These are phyloP conservation scores for Diaporthe ilicicola DNA, from an alignment of 2,329 filamentous ascomycete species.

Conservation along the genomic window DNA sequence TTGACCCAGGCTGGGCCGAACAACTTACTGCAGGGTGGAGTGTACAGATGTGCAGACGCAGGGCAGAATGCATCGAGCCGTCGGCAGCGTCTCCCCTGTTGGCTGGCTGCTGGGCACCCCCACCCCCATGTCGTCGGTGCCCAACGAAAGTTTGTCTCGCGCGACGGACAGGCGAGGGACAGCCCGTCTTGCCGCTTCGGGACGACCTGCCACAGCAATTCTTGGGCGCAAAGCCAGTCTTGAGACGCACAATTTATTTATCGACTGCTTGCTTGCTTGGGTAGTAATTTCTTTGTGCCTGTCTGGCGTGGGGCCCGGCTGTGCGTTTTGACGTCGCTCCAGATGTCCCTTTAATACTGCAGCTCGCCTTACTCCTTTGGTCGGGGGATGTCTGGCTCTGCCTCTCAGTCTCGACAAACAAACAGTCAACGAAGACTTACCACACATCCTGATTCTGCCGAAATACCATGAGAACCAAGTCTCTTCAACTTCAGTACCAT, in stretches of 20 bases:
- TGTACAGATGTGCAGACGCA: slow-evolving; percentile 1
- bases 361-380: slow-evolving; percentile 23
- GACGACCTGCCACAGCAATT: slow-evolving; percentile 16
- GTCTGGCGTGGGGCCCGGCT: slow-evolving; percentile 8
- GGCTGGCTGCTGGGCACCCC: slow-evolving; percentile 25
- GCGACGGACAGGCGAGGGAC: slow-evolving; percentile 16
- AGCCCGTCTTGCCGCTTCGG: slow-evolving; percentile 21
- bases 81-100: slow-evolving; percentile 33
- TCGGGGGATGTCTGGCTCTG: background rate
- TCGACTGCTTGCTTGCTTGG: slow-evolving; percentile 14
- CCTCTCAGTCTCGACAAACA: slow-evolving; percentile 13
- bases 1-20: background rate
- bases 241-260: slow-evolving; percentile 18
- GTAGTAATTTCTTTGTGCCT: slow-evolving; percentile 11
- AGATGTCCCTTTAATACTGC: slow-evolving; percentile 31
- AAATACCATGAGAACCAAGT: slow-evolving; percentile 32
- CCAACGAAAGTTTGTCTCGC: slow-evolving; percentile 29
- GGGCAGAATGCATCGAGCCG: slow-evolving; percentile 23
- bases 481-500: slow-evolving; percentile 23
- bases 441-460: background rate
- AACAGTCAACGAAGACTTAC: background rate
- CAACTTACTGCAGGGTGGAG: background rate
- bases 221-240: slow-evolving; percentile 7
- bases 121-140: slow-evolving; percentile 30
- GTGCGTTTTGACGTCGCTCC: slow-evolving; percentile 8